Conservation (phyloP, 305 asterid species). For the Solanum aculeatissimum region DNA sequence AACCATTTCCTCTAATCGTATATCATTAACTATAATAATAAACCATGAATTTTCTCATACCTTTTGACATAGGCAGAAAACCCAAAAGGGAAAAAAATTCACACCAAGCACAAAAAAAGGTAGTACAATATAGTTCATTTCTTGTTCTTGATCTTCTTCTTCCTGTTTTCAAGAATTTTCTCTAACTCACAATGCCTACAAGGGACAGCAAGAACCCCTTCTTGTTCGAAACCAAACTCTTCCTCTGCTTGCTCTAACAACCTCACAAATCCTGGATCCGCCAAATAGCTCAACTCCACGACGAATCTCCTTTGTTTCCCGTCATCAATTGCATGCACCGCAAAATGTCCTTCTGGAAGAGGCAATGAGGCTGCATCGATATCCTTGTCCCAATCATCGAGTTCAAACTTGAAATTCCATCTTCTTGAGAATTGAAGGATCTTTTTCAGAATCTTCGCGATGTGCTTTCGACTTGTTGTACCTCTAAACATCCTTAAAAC, state of each 20-base stretch:
- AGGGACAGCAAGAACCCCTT: constrained; percentile 36
- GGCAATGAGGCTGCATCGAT: neutral
- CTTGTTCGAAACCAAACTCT: constrained; percentile 37
- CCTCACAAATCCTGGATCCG: constrained; percentile 29
- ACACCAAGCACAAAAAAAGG: too few species aligned
- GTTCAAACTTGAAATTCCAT: neutral
- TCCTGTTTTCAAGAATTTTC: constrained; percentile 19
- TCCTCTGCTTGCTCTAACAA: constrained; percentile 35
- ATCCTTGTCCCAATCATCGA: constrained; percentile 6
- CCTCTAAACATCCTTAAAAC: constrained; percentile 14
- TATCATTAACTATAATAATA: too few species aligned
- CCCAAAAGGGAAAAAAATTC: too few species aligned
- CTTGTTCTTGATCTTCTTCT: neutral
- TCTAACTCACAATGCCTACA: constrained; percentile 30
- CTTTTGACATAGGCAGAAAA: too few species aligned
- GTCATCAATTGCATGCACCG: constrained; percentile 33
- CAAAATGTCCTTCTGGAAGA: constrained; percentile 38
- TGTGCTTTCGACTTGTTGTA: constrained; percentile 5
- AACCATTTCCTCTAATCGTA: too few species aligned
- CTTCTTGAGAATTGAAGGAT: neutral
- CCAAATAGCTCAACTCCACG: constrained; percentile 23
- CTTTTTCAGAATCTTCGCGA: constrained; percentile 9
- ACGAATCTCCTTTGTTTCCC: constrained; percentile 30
- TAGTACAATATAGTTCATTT: neutral
- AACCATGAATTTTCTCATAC: too few species aligned